phyloP scores from a whole-genome alignment of 352 stramenopile genomes.

The Thalassiosira exigua region DNA sequence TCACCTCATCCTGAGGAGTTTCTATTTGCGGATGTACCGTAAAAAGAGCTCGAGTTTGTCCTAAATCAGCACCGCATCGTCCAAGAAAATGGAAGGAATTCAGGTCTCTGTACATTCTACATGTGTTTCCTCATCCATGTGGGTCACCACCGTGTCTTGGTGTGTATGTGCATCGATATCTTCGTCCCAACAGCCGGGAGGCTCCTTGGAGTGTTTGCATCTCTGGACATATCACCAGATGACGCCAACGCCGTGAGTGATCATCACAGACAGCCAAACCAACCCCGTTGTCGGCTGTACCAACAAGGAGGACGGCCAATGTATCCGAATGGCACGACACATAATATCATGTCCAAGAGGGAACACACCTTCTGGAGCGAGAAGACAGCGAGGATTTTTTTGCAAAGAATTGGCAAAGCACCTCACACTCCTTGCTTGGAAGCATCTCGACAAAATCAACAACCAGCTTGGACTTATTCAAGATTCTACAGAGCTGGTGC shows the following conservation, averaged over 20 bases:
- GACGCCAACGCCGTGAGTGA: neutral
- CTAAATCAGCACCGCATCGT: neutral
- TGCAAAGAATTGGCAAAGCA: neutral
- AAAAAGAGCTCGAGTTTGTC: neutral
- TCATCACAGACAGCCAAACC: neutral
- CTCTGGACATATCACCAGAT: neutral
- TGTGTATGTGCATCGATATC: neutral
- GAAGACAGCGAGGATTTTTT: neutral
- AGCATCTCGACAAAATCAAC: neutral
- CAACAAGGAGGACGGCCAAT: neutral
- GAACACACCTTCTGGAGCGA: neutral
- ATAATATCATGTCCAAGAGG: neutral
- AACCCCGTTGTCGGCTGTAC: neutral
- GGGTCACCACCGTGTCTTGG: neutral
- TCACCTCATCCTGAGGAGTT: neutral
- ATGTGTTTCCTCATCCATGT: neutral
- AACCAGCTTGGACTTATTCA: neutral
- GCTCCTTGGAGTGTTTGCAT: neutral
- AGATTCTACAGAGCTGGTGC: neutral
- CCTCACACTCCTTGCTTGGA: neutral
- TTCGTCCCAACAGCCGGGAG: neutral
- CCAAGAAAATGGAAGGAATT: neutral
- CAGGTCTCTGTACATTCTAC: neutral
- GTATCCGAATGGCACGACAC: neutral
- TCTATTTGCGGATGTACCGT: neutral